Conservation (phyloP, 1,139 yeast species). For the Lodderomyces metapsilosis region DNA sequence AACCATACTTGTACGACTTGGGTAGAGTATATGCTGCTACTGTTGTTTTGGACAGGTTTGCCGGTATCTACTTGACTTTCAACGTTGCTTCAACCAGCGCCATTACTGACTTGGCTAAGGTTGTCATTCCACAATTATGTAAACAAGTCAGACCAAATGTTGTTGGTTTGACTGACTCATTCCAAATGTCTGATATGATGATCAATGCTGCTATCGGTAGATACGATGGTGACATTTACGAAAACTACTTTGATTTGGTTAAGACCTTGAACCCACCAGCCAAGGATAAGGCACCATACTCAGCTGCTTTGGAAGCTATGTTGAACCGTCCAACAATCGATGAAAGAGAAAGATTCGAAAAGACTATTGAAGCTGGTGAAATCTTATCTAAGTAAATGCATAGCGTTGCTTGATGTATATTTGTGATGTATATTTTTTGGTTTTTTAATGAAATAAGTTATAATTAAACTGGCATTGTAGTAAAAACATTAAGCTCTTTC, state of each 20-base stretch:
- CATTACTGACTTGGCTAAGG: slow-evolving; percentile 31
- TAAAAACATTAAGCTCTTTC: too few species aligned
- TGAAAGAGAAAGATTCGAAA: slow-evolving; percentile 42
- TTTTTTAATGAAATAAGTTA: slow-evolving; percentile 1
- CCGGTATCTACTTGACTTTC: slow-evolving; percentile 42
- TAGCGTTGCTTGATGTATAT: neutral
- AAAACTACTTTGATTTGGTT: slow-evolving; percentile 42
- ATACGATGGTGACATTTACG: slow-evolving; percentile 47
- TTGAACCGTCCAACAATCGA: slow-evolving; percentile 39
- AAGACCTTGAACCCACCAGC: slow-evolving; percentile 38
- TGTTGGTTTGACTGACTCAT: slow-evolving; percentile 47
- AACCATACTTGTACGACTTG: slow-evolving; percentile 25
- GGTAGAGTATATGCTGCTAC: slow-evolving; percentile 30
- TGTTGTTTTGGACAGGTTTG: slow-evolving; percentile 35
- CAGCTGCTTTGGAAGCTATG: slow-evolving; percentile 31
- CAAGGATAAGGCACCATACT: slow-evolving; percentile 41
- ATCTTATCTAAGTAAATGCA: slow-evolving; percentile 26
- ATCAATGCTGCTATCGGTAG: slow-evolving; percentile 44
- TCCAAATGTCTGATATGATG: slow-evolving; percentile 46
- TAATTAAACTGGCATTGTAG: neutral
- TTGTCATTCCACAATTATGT: slow-evolving; percentile 35
- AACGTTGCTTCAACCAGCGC: slow-evolving; percentile 33
- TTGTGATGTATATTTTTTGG: slow-evolving; percentile 1
- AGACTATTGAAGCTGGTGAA: slow-evolving; percentile 25
- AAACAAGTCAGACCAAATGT: slow-evolving; percentile 43